Evolutionary conservation across 805 yeast genomes (phyloP).

Genomic region (Pichia kluyveri): DNA sequence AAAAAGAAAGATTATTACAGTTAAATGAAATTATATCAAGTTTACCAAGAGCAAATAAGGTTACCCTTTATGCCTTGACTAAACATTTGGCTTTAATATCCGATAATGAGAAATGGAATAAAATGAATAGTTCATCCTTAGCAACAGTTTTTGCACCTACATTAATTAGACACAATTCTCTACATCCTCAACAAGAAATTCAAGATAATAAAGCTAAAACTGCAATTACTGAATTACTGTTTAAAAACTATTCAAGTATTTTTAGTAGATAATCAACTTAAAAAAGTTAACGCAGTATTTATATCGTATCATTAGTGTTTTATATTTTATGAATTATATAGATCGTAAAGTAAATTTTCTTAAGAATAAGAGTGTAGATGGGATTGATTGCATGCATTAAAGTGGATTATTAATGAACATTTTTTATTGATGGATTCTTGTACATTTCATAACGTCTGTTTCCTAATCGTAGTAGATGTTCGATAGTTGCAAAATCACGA

Average conservation of each 20-base stretch:
- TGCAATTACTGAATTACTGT: constrained; percentile 64
- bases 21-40: constrained; percentile 37
- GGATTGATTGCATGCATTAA: too few species aligned
- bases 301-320: too few species aligned
- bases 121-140: constrained; percentile 77
- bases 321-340: too few species aligned
- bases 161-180: constrained; percentile 54
- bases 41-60: constrained; percentile 63
- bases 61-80: constrained; percentile 46
- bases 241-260: constrained; percentile 37
- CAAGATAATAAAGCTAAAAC: constrained; percentile 76
- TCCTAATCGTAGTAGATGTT: constrained; percentile 74
- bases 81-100: constrained; percentile 60
- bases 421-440: constrained; percentile 60
- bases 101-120: constrained; percentile 42
- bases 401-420: constrained; percentile 34
- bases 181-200: constrained; percentile 73
- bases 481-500: constrained; percentile 79
- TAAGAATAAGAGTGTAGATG: background rate
- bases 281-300: too few species aligned
- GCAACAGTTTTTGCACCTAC: constrained; percentile 96
- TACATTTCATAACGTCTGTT: constrained; percentile 63
- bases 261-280: background rate
- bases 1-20: constrained; percentile 28
- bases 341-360: too few species aligned